Evolutionary conservation across 164 flowering plant species (phyloP), one percentile per base, ranked within the genome.

Genomic region (Houttuynia cordata): DNA sequence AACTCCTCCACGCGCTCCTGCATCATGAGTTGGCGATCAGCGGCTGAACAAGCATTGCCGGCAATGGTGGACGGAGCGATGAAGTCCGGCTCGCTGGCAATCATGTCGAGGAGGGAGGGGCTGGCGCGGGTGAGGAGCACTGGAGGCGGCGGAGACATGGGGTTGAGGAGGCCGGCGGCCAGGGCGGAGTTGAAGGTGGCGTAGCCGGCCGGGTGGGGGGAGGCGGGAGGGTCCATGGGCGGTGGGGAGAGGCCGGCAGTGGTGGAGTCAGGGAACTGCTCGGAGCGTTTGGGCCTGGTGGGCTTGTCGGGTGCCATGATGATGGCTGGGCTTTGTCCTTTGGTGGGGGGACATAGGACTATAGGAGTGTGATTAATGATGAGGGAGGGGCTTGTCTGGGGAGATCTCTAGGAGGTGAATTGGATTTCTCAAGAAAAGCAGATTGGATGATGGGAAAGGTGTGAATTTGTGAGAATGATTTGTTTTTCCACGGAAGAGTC

Each of bases 91-190:
- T 93, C 96, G 67, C 51, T 81, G 0, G 94, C 79, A 96, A 93
- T 90, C 97, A 93, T 87, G 61, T 87, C 97, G 71, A 81, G 90
- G n/a, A 93, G 86, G 79, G 72, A 69, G 19, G 73, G 78, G n/a
- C 75, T 75, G 24, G 75, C 66, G 52, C 75, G 67, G 24, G 67
- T 55, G 51, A 80, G 80, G 18, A 74, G 83, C 17, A 65, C 34
- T 45, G 65, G 58, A 8, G 73, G 71, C 4, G 91, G 96, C 2
- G 97, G 95, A 22, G 96, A 86, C 85, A 79, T 74, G 24, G 96
- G 96, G 76, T 87, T 91, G 25, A 92, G 65, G 1, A 89, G 82
- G 1, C 96, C 96, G 14, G 96, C 96, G 9, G 86, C 85, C 30
- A 92, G 77, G 0, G 86, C 93, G 8, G 83, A 79, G 70, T 88